Percentiles rank a stretch among this genome's conserved stretches.
Conservation (phyloP, 1,284 basidiomycete genomes). For the Leucoagaricus sp. region DNA sequence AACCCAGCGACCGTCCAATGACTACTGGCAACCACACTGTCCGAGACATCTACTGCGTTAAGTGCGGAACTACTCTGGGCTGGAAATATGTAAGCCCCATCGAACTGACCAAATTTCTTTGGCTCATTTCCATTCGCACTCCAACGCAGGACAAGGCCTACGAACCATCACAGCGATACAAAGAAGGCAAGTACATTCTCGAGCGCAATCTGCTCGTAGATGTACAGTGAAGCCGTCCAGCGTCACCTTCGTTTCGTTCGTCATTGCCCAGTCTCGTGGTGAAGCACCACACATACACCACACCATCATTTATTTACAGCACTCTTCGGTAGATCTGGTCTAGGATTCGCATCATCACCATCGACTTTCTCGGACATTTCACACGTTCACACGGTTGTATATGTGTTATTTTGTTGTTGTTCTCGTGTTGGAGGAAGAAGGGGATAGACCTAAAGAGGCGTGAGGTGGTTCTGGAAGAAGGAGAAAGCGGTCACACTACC, state of each 20-base stretch:
- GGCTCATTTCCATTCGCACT: slow-evolving; percentile 14
- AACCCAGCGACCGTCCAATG: slow-evolving; percentile 92
- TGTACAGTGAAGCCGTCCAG: slow-evolving; percentile 54
- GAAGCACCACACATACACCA: neutral
- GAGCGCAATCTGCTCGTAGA: slow-evolving; percentile 88
- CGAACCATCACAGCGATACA: slow-evolving; percentile 92
- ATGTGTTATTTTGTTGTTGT: slow-evolving; percentile 3
- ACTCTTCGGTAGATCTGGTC: slow-evolving; percentile 25
- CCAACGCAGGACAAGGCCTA: slow-evolving; percentile 82
- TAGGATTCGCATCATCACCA: slow-evolving; percentile 18
- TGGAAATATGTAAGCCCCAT: slow-evolving; percentile 92
- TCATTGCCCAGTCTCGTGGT: neutral
- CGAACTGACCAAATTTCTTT: slow-evolving; percentile 14
- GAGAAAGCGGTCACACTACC: slow-evolving; percentile 4
- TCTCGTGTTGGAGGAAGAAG: slow-evolving; percentile 7
- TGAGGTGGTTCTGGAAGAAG: neutral
- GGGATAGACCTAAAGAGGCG: slow-evolving; percentile 7
- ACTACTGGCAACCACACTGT: slow-evolving; percentile 97
- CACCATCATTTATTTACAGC: slow-evolving; percentile 1
- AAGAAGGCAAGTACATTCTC: slow-evolving; percentile 97
- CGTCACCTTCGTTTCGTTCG: neutral
- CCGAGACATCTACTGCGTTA: slow-evolving; percentile 90
- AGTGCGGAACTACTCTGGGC: slow-evolving; percentile 84
- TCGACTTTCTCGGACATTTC: slow-evolving; percentile 27
- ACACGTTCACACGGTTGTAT: slow-evolving; percentile 23